Evolutionary conservation across 441 rosid species (phyloP), one percentile per base, ranked within the genome.

Genomic region (Adansonia gregorii): DNA sequence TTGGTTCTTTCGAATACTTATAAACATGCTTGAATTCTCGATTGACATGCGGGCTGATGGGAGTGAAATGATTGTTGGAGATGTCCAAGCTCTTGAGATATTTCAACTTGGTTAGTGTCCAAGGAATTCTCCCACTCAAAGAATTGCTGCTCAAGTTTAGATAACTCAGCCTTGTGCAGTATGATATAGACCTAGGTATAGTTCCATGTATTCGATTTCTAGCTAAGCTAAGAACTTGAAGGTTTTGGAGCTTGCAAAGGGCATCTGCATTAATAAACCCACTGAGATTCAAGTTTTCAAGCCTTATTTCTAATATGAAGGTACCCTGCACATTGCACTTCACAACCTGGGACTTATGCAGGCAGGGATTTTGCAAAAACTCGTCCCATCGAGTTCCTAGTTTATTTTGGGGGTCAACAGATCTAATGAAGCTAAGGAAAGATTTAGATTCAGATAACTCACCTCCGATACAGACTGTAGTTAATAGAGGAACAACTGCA

Each of bases 201-300:
- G 61, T 55, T 71, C 91, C 91, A 1, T 5, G 79, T 68, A 85
- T 79, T 19, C 35, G 78, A 71, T 88, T 86, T 15, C 46, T 75
- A 0, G 85, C 85, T 39, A 86, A 72, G 81, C 80, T 82, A 24
- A 86, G 70, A 74, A 78, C 75, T 64, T 64, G 64, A 56, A 86
- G 84, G 6, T 76, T 64, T 43, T 35, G 77, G 45, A 88, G 87
- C 75, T 55, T 31, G 54, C 89, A 85, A 24, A 86, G 85, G 20
- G 87, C 73, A 55, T 73, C 52, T 71, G 82, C 83, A 64, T 88
- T 81, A 48, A 88, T 80, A 8, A 48, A 78, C 80, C 89, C 89
- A 46, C 79, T 68, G 35, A 88, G 83, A 67, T 78, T 76, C 78
- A 74, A 51, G 56, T 55, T 78, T 73, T 86, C 83, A 54, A 86